Conservation (phyloP, 768 basidiomycete species). For the Mycena vulgaris region DNA sequence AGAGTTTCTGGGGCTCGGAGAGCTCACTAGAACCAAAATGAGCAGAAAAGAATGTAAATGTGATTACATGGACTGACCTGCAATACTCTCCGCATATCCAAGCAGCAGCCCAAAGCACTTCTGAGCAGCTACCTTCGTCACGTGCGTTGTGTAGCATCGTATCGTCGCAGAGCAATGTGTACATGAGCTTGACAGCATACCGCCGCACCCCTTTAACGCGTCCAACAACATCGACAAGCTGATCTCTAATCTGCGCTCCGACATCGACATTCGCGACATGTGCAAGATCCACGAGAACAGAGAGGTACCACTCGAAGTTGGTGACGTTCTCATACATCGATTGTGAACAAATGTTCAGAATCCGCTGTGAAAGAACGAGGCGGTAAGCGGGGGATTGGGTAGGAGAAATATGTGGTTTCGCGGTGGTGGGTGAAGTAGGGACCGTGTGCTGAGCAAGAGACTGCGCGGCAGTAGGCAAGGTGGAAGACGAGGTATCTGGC, state of each 20-base stretch:
- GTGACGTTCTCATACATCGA: constrained; percentile 89
- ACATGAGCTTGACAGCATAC: constrained; percentile 89
- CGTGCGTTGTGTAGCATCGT: constrained; percentile 76
- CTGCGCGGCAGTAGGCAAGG: constrained; percentile 74
- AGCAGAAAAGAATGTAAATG: constrained; percentile 11
- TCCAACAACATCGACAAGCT: constrained; percentile 89
- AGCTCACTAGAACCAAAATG: constrained; percentile 69
- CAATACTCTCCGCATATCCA: constrained; percentile 98
- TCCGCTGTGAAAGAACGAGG: constrained; percentile 82
- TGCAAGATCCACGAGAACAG: constrained; percentile 92
- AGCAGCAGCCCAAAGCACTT: constrained; percentile 93
- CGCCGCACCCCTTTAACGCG: constrained; percentile 82
- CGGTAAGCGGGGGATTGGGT: constrained; percentile 90
- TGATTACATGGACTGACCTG: constrained; percentile 65
- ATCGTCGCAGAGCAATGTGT: constrained; percentile 85
- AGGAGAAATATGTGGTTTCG: constrained; percentile 61
- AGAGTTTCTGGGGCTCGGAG: constrained; percentile 80
- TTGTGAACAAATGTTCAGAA: constrained; percentile 89
- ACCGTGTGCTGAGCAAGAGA: constrained; percentile 62
- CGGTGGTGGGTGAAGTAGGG: constrained; percentile 51
- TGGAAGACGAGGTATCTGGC: constrained; percentile 63
- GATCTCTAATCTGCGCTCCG: constrained; percentile 83
- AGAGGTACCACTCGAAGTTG: constrained; percentile 99
- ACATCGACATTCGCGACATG: constrained; percentile 89
- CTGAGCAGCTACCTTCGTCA: constrained; percentile 83